These are phyloP conservation scores for Phaffomyces thermotolerans DNA, from an alignment of 805 yeast genomes.

Conservation along the genomic window DNA sequence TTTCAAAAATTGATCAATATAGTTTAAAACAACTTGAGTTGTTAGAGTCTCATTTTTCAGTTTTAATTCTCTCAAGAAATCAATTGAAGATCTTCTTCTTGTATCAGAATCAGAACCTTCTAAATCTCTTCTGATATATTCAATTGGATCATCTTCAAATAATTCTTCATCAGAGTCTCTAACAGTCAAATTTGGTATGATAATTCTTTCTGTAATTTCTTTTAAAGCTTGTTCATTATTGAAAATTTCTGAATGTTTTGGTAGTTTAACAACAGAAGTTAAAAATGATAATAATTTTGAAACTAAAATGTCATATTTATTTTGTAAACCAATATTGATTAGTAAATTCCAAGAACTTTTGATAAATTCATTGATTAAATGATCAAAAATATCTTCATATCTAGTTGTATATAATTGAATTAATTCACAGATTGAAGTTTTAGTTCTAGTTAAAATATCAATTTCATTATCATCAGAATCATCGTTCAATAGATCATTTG, in stretches of 20 bases:
- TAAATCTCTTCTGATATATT: slow-evolving; percentile 82
- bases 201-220: slow-evolving; percentile 73
- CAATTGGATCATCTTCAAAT: slow-evolving; percentile 96
- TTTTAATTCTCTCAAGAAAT: slow-evolving; percentile 80
- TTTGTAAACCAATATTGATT: slow-evolving; percentile 55
- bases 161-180: slow-evolving; percentile 86
- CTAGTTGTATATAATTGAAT: slow-evolving; percentile 81
- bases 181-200: slow-evolving; percentile 80
- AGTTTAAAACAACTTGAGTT: slow-evolving; percentile 66
- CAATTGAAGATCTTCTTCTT: slow-evolving; percentile 88
- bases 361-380: slow-evolving; percentile 68
- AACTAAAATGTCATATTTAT: slow-evolving; percentile 77
- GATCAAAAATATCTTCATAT: slow-evolving; percentile 87
- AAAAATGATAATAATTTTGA: slow-evolving; percentile 75
- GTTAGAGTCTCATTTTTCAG: slow-evolving; percentile 67
- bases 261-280: slow-evolving; percentile 70
- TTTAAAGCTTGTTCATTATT: slow-evolving; percentile 55
- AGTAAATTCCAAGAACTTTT: slow-evolving; percentile 77
- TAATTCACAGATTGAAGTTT: slow-evolving; percentile 78
- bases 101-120: slow-evolving; percentile 95
- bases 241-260: slow-evolving; percentile 60
- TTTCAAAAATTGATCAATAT: slow-evolving; percentile 61
- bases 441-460: slow-evolving; percentile 62
- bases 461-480: slow-evolving; percentile 60
- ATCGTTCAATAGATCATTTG: slow-evolving; percentile 46